These are phyloP conservation scores for Coemansia sp. DNA, from an alignment of 192 early-diverging fungal genomes.

Conservation along the genomic window DNA sequence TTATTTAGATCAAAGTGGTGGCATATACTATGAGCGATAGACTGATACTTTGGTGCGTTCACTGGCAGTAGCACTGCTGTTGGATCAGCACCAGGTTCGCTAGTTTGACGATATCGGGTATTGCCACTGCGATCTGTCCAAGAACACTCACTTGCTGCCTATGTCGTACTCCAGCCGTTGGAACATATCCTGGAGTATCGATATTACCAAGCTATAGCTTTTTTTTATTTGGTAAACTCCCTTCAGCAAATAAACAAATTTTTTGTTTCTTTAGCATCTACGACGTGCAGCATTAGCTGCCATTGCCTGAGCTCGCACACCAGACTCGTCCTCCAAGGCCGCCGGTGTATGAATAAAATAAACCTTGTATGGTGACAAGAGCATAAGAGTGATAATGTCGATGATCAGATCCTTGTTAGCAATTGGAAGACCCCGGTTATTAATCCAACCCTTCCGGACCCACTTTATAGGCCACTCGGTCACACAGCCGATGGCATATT, in stretches of 20 bases:
- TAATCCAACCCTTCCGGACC: neutral
- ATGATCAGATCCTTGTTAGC: neutral
- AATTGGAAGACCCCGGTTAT: neutral
- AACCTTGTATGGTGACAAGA: slow-evolving; percentile 1
- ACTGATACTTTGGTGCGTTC: slow-evolving; percentile 66
- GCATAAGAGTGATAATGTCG: neutral
- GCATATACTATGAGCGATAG: slow-evolving; percentile 87
- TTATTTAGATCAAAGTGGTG: slow-evolving; percentile 71
- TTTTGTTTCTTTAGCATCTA: neutral
- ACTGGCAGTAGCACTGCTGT: slow-evolving; percentile 60
- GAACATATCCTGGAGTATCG: neutral
- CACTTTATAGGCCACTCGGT: neutral
- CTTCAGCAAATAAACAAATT: neutral
- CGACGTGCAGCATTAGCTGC: neutral
- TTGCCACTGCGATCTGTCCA: slow-evolving; percentile 37
- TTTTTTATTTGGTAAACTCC: neutral
- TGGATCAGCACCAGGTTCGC: slow-evolving; percentile 59
- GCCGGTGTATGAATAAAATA: slow-evolving; percentile 1
- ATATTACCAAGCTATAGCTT: neutral
- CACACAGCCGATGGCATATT: slow-evolving; percentile 1
- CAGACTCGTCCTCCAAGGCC: neutral
- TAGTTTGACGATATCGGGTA: slow-evolving; percentile 75
- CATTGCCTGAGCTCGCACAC: slow-evolving; percentile 1
- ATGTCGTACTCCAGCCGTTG: slow-evolving; percentile 36
- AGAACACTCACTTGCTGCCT: slow-evolving; percentile 34